These are phyloP conservation scores for Metroxylon sagu DNA, from an alignment of 176 grass and related monocot genomes.

Conservation along the genomic window DNA sequence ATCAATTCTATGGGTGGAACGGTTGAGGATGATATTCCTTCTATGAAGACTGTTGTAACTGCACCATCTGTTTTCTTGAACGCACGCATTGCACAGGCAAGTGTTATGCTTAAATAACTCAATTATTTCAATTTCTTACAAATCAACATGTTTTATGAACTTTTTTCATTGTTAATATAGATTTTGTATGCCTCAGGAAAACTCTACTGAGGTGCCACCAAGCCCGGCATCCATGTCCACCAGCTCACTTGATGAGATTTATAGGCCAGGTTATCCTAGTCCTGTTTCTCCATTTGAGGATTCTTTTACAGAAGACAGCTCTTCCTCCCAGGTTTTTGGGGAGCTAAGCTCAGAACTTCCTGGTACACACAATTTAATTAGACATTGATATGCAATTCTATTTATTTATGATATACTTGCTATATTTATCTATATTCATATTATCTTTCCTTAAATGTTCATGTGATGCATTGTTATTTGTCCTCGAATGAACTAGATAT, in stretches of 20 bases:
- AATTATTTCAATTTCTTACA: no score
- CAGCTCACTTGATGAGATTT: constrained; percentile 72
- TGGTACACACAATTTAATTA: constrained; percentile 27
- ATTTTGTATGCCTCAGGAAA: constrained; percentile 48
- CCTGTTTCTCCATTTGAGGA: constrained; percentile 77
- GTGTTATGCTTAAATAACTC: not conserved
- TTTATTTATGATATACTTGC: not conserved
- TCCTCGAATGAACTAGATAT: no score
- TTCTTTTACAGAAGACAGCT: constrained; percentile 51
- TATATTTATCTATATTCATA: not conserved
- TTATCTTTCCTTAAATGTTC: not conserved
- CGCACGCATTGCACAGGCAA: constrained; percentile 58
- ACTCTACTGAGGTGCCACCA: constrained; percentile 91
- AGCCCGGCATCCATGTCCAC: constrained; percentile 88
- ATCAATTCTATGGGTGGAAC: constrained; percentile 41
- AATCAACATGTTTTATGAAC: no score
- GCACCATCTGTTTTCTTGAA: constrained; percentile 64
- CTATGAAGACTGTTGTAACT: constrained; percentile 40
- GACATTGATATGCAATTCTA: constrained; percentile 3
- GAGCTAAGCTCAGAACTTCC: constrained; percentile 29
- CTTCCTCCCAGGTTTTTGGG: constrained; percentile 26
- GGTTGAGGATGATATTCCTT: constrained; percentile 44
- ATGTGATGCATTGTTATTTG: no score
- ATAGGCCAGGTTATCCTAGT: constrained; percentile 65
- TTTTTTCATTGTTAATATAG: not conserved